Evolutionary conservation across 78 protist species (phyloP), one percentile per base, ranked within the genome.

Genomic region (Dictyostelium purpureum): DNA sequence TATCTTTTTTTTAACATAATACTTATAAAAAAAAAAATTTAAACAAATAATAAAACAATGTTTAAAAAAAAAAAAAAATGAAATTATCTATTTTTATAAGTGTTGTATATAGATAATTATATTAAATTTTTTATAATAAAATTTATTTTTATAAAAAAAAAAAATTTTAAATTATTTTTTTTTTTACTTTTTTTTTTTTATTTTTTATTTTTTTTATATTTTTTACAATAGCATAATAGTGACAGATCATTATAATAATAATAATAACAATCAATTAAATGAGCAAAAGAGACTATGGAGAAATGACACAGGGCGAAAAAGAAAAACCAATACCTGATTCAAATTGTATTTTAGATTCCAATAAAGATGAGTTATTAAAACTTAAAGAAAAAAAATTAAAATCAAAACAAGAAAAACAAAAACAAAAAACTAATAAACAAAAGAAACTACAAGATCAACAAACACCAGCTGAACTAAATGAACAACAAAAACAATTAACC

Each of bases 231-330:
- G 1, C 31, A 26, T 57, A 2, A 26, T 16, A 12, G 11, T 26
- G 7, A 57, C 33, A 6, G 26, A 26, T n/a, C 21, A 10, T 35
- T 57, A 57, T 65, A 35, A 57, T n/a, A n/a, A n/a, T n/a, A n/a
- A n/a, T n/a, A n/a, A n/a, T n/a, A n/a, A n/a, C n/a, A n/a, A n/a
- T n/a, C n/a, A n/a, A 47, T 10, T 47, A 47, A 47, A 47, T 47
- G 52, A 47, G 52, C 26, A 71, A 71, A 71, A 71, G 78, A 71
- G 78, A 77, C 14, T 37, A 77, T 77, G 45, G 51, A 14, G 52
- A 49, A 35, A 77, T 66, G 85, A 77, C 54, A 26, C 52, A 63
- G 33, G 52, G 12, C 12, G 12, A 47, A 14, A 47, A 14, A 47
- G 52, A 47, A 47, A 47, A 47, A 0, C 52, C 52, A 47, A 47